These are phyloP conservation scores for Thraustochytrium sp. DNA, from an alignment of 352 stramenopile genomes.

Conservation along the genomic window DNA sequence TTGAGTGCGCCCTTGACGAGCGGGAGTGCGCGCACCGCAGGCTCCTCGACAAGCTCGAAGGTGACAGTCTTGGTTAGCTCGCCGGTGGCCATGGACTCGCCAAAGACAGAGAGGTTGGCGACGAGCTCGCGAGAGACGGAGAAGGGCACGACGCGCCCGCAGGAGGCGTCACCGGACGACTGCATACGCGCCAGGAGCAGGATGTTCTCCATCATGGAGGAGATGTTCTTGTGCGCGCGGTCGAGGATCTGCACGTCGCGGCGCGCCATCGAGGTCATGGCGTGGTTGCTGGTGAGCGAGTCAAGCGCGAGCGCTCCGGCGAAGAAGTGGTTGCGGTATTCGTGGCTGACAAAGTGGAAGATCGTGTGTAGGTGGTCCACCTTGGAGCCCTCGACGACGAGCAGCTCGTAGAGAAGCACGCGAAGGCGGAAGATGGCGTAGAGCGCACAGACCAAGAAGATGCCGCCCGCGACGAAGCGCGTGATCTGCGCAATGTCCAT, in stretches of 20 bases:
- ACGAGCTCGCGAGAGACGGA: background rate
- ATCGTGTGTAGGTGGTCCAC: background rate
- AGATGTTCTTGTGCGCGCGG: conserved; percentile 9
- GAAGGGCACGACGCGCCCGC: background rate
- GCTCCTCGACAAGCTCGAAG: background rate
- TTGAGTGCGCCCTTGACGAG: background rate
- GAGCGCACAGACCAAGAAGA: background rate
- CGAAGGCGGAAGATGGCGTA: background rate
- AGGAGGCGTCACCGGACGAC: background rate
- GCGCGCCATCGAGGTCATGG: background rate
- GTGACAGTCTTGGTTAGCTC: background rate
- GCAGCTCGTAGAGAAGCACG: background rate
- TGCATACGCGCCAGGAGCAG: background rate
- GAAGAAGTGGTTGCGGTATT: conserved; percentile 7
- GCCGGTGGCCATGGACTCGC: background rate
- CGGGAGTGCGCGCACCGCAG: background rate
- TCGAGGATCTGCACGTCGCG: background rate
- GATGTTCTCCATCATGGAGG: background rate
- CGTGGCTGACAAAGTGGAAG: conserved; percentile 16
- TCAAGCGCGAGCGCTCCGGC: background rate
- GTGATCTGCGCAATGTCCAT: too few species aligned
- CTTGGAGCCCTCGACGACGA: background rate
- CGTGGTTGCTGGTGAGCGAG: conserved; percentile 10
- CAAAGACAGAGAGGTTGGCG: background rate
- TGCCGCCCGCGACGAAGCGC: background rate